Base-by-base conservation (phyloP, 1,284 basidiomycete species). In the Cutaneotrichosporon cutaneum region DNA sequence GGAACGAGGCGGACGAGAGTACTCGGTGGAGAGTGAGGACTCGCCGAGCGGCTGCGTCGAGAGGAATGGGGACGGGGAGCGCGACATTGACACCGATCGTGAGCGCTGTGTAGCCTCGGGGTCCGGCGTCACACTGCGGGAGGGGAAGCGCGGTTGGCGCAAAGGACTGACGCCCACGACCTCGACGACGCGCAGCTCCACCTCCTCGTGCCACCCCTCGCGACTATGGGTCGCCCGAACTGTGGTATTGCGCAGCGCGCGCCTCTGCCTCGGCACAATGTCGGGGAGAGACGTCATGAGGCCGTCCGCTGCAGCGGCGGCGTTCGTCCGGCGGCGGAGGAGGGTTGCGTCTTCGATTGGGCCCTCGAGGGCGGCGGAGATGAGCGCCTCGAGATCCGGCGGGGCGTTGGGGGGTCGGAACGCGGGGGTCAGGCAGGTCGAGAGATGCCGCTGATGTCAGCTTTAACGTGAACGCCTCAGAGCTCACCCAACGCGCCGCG, bases 21-120 rank as follows among this genome's bases (percentile, higher is more conserved):
- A 77, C 54, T 64, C 48, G 4, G 52, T 50, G 1, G 71, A 73
- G 1, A 77, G 64, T 1, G 54, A 39, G 2, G 75, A 76, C 30
- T 68, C 66, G n/a, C 73, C 74, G 21, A 77, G 54, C 4, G 75
- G 72, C 53, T 77, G 75, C n/a, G 76, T 77, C 1, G 64, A 22
- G 50, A 39, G 57, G 18, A 21, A 21, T 8, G 22, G 54, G 2
- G 30, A 47, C 2, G 44, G 45, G 14, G 45, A 32, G 11, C 33
- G 47, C 14, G 58, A 50, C 5, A 24, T 47, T 4, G 54, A 27
- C 10, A n/a, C n/a, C n/a, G n/a, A n/a, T n/a, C 54, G 58, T 3
- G 60, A 59, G 11, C 47, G 39, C 18, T 42, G 39, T 14, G 39
- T 42, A 16, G 39, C 18, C 2, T 42, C 39, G 39, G 39, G 39